Conservation (phyloP, 73 alveolate species). For the Blepharisma stoltei region DNA sequence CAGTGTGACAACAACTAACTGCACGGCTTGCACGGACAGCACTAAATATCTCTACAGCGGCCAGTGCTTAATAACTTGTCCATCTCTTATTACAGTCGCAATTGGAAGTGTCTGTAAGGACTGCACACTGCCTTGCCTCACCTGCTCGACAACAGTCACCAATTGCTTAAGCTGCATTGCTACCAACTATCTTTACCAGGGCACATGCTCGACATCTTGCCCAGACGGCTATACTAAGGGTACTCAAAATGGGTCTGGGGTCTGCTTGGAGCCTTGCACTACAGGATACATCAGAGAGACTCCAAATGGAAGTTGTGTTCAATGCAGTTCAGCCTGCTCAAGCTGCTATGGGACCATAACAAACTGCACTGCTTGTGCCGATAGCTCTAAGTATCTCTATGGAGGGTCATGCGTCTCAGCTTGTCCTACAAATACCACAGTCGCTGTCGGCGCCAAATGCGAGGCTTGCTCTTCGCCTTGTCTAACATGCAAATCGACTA, state of each 20-base stretch:
- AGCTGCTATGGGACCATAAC: neutral
- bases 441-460: neutral
- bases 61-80: neutral
- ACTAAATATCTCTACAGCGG: neutral
- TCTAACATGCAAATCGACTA: neutral
- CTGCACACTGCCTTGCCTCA: neutral
- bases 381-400: neutral
- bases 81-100: neutral
- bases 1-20: neutral
- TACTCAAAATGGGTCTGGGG: neutral
- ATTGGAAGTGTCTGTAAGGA: slow-evolving; percentile 2
- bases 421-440: neutral
- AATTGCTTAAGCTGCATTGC: neutral
- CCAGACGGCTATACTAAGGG: neutral
- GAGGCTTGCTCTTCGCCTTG: slow-evolving; percentile 19
- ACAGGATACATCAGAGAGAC: neutral
- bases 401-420: neutral
- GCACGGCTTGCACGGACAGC: neutral
- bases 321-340: neutral
- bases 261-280: slow-evolving; percentile 4
- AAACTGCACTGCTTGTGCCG: neutral
- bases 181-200: neutral
- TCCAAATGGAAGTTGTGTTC: slow-evolving; percentile 15
- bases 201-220: slow-evolving; percentile 26
- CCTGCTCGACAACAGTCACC: slow-evolving; percentile 1